Conservation (phyloP, 768 basidiomycete genomes). For the Roridomyces roridus region DNA sequence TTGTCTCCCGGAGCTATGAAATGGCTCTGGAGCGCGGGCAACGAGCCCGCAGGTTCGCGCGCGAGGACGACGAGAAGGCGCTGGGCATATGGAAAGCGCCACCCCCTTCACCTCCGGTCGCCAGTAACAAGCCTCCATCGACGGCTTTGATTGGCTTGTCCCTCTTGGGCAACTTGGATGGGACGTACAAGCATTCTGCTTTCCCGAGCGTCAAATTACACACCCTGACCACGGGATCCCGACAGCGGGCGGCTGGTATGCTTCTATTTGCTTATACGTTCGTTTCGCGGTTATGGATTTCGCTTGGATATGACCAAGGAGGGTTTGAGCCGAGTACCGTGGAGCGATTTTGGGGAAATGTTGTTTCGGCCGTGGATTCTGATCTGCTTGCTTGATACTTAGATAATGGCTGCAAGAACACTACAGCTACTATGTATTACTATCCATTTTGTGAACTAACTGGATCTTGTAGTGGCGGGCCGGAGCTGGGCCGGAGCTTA, state of each 20-base stretch:
- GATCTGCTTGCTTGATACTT: not conserved
- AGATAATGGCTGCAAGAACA: no score
- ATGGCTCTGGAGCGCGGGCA: conserved; percentile 71
- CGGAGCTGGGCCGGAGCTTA: no score
- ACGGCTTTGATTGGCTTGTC: conserved; percentile 78
- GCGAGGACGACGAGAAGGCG: conserved; percentile 73
- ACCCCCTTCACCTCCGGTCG: conserved; percentile 23
- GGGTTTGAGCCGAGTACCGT: conserved; percentile 68
- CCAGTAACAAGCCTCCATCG: conserved; percentile 53
- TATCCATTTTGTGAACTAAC: no score
- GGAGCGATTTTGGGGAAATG: conserved; percentile 69
- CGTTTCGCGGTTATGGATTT: conserved; percentile 71
- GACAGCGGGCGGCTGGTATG: conserved; percentile 81
- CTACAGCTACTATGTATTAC: no score
- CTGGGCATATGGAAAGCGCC: conserved; percentile 46
- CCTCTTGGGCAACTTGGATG: conserved; percentile 85
- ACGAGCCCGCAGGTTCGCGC: conserved; percentile 71
- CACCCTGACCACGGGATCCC: conserved; percentile 81
- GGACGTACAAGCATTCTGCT: conserved; percentile 71
- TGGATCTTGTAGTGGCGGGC: no score
- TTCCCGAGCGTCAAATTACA: conserved; percentile 69
- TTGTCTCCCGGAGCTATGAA: conserved; percentile 62
- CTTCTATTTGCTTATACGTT: conserved; percentile 85
- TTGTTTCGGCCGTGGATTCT: conserved; percentile 54
- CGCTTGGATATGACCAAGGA: conserved; percentile 80